A percentile compares a stretch with the other conserved stretches of the same genome.
phyloP scores from a whole-genome alignment of 805 yeast genomes.

The Ogataea degrootiae region DNA sequence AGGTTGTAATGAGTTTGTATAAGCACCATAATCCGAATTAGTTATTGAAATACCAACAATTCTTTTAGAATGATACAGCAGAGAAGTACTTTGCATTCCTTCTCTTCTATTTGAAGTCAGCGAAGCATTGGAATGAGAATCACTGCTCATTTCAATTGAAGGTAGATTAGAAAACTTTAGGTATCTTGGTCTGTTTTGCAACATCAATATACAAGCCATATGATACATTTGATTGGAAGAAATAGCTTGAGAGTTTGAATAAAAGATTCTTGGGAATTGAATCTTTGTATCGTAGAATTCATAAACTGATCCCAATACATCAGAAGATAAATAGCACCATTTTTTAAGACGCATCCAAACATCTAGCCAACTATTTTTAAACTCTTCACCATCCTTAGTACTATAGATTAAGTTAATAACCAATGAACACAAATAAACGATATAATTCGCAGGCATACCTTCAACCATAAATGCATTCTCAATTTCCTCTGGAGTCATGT shows the following conservation, averaged over 20 bases:
- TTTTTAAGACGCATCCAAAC: constrained; percentile 33
- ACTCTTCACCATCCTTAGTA: constrained; percentile 23
- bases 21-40: constrained; percentile 26
- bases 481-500: constrained; percentile 17
- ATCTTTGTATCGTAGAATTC: constrained; percentile 24
- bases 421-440: constrained; percentile 34
- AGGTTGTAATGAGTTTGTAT: constrained; percentile 24
- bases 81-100: constrained; percentile 17
- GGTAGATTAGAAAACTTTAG: constrained; percentile 21
- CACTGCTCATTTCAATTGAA: constrained; percentile 5
- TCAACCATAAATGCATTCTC: constrained; percentile 20
- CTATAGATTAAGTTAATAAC: constrained; percentile 31
- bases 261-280: constrained; percentile 36
- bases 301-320: constrained; percentile 27
- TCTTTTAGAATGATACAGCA: constrained; percentile 34
- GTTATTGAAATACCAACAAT: constrained; percentile 32
- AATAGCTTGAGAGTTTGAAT: constrained; percentile 37
- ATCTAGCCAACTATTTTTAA: constrained; percentile 32
- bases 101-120: neutral
- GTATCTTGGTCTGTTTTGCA: constrained; percentile 36
- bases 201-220: constrained; percentile 36
- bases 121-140: neutral
- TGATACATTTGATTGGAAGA: constrained; percentile 38
- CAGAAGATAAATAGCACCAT: constrained; percentile 28
- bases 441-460: constrained; percentile 35